These are phyloP conservation scores for Stephanodiscus triporus DNA, from an alignment of 108 stramenopile genomes.

Conservation along the genomic window DNA sequence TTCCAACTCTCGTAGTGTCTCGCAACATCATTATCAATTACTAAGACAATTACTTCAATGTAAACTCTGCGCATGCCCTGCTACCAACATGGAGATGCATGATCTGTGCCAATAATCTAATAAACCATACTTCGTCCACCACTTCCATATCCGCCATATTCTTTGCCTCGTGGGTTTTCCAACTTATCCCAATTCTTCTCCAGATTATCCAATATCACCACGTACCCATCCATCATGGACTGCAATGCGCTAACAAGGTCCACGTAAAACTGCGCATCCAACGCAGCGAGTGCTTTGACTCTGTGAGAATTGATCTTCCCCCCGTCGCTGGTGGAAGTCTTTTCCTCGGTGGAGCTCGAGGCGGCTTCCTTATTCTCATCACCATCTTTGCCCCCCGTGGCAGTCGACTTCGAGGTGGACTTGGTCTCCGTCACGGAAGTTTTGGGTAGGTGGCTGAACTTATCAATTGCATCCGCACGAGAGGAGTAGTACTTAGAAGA, in stretches of 20 bases:
- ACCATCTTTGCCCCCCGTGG: constrained; percentile 67
- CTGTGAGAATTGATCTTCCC: constrained; percentile 31
- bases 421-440: constrained; percentile 28
- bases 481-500: constrained; percentile 65
- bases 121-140: constrained; percentile 49
- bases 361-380: constrained; percentile 38
- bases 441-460: constrained; percentile 55
- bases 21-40: no score
- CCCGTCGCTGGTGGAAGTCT: constrained; percentile 20
- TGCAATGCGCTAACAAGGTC: constrained; percentile 35
- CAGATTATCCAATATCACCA: constrained; percentile 56
- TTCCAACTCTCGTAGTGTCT: no score
- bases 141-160: constrained; percentile 49
- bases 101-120: constrained; percentile 5
- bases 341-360: constrained; percentile 37
- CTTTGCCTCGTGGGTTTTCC: constrained; percentile 54
- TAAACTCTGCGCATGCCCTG: no score
- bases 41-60: no score
- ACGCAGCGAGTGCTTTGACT: constrained; percentile 39
- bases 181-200: constrained; percentile 68
- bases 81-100: not conserved
- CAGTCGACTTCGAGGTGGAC: constrained; percentile 22
- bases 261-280: constrained; percentile 54
- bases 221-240: constrained; percentile 47
- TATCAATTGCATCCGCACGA: constrained; percentile 63